Conservation (phyloP, 164 flowering plant species). For the Cinnamomum chago region DNA sequence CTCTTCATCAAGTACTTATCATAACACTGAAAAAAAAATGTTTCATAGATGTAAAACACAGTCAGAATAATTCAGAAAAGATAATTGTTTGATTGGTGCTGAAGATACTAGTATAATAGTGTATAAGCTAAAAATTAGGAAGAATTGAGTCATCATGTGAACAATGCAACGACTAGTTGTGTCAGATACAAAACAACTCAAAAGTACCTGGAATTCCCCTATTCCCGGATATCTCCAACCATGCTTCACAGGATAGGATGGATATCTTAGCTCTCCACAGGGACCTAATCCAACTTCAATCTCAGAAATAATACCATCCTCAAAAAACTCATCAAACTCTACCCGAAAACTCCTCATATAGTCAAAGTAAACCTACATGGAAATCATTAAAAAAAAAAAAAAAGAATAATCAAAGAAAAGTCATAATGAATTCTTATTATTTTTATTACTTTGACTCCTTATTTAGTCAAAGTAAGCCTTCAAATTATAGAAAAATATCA, state of each 20-base stretch:
- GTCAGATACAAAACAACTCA: neutral
- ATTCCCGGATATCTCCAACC: constrained; percentile 85
- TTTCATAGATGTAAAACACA: neutral
- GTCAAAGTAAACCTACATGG: constrained; percentile 76
- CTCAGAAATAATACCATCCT: constrained; percentile 61
- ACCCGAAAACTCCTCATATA: constrained; percentile 89
- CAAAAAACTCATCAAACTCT: constrained; percentile 79
- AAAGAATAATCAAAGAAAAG: neutral
- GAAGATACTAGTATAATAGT: neutral
- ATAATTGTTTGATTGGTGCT: neutral
- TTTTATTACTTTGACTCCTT: too few relatives aligned
- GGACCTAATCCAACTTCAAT: constrained; percentile 91
- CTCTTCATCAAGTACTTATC: constrained; percentile 77
- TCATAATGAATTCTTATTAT: too few relatives aligned
- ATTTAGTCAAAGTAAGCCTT: too few relatives aligned
- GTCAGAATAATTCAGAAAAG: neutral
- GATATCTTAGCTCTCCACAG: constrained; percentile 86
- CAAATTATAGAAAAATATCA: too few relatives aligned
- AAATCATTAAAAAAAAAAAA: constrained; percentile 5
- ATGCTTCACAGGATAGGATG: constrained; percentile 66
- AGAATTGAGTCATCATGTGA: neutral
- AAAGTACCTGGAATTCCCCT: constrained; percentile 80
- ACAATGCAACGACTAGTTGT: too few relatives aligned
- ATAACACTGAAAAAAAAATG: constrained; percentile 53
- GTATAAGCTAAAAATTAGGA: neutral